Percentiles rank a stretch among this genome's conserved stretches.
These are phyloP conservation scores for Malus fusca DNA, from an alignment of 306 rosid species.

Conservation along the genomic window DNA sequence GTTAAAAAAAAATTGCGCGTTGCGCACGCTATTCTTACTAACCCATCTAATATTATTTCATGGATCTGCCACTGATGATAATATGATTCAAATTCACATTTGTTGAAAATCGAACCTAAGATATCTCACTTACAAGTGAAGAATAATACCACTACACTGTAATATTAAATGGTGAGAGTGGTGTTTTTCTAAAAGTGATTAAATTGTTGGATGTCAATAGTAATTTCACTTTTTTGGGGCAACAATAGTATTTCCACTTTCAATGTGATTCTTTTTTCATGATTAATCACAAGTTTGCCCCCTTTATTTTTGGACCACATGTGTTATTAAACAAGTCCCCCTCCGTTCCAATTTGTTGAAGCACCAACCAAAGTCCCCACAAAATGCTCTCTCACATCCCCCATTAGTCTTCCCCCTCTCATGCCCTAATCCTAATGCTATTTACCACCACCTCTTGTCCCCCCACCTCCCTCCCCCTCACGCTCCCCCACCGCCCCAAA, in stretches of 20 bases:
- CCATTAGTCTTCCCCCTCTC: neutral
- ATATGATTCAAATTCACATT: too few species aligned
- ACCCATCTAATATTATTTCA: too few species aligned
- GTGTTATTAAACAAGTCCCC: neutral
- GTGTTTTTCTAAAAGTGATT: too few species aligned
- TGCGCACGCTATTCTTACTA: too few species aligned
- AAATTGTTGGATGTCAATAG: neutral
- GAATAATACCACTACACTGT: rapidly evolving
- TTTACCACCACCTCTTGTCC: neutral
- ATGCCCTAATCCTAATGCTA: neutral
- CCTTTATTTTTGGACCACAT: neutral
- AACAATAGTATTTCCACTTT: too few species aligned
- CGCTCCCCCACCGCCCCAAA: neutral
- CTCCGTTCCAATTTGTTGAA: neutral
- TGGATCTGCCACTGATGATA: too few species aligned
- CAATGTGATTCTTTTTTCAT: too few species aligned
- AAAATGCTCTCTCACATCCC: neutral
- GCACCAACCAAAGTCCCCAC: neutral
- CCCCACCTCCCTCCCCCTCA: neutral
- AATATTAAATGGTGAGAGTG: too few species aligned
- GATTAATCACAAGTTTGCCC: neutral
- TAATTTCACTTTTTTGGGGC: too few species aligned
- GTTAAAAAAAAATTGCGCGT: too few species aligned
- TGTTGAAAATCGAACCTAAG: too few species aligned
- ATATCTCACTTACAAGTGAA: too few species aligned